Base-by-base conservation (phyloP, 345 rosid species). In the Trapa incisa region DNA sequence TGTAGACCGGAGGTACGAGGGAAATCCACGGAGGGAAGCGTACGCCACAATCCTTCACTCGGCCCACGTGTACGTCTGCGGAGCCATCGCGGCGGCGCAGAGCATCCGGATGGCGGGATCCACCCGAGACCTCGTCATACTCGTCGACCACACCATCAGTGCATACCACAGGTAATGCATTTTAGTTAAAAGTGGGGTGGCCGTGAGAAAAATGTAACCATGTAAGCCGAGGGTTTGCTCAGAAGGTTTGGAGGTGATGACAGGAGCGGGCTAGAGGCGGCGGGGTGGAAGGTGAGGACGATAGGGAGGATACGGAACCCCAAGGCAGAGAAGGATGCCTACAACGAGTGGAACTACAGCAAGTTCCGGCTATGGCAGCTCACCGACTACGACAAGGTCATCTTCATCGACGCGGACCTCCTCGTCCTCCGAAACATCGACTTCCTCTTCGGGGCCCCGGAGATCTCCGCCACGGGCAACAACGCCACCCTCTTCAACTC, bases 311-410 rank as follows among this genome's bases (percentile, higher is more conserved):
- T 94, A 72, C 80, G 99, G 75, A 94, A 91, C 80, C 99, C 97
- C 2, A 91, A 94, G 80, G 99, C 99, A 0, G 96, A 91, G 74
- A 84, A 84, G 73, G 96, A 94, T 73, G 96, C 99, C 9, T 91
- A 94, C 80, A 94, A 91, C 67, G 96, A 94, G 69, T 94, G 96
- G 96, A 94, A 94, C 73, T 94, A 94, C 80, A 94, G 99, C 89
- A 94, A 89, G 76, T 91, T 94, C 75, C 76, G 95, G 16, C 76
- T 94, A 39, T 94, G 99, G 99, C 97, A 94, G 81, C 79, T 94
- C 71, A 94, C 97, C 13, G 91, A 94, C 66, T 94, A 94, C 33
- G 89, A 88, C 72, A 94, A 91, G 78, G 81, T 94, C 76, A 88
- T 94, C 56, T 94, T 94, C 83, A 88, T 94, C 1, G 97, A 94